Base-by-base conservation (phyloP, 345 rosid species). In the Camelina hispida region DNA sequence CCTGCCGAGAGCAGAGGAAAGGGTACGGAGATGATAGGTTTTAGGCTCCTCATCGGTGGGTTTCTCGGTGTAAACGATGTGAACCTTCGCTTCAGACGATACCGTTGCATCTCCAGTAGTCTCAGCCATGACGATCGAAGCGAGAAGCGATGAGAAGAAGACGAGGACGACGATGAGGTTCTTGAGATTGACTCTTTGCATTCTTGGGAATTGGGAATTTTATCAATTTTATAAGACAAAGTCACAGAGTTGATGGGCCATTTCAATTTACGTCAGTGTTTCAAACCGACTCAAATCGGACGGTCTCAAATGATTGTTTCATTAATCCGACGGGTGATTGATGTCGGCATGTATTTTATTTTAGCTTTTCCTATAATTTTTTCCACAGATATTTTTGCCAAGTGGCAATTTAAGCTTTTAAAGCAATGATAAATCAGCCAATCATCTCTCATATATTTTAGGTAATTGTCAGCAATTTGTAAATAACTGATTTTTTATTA, bases 1-100 rank as follows among this genome's bases (percentile, higher is more conserved):
- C 98, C 93, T 89, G 82, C 96, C 97, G 59, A 90, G 87, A 78
- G 79, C 90, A 54, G 91, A 76, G 74, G 93, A 12, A 62, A 95
- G 97, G 73, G 89, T 84, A 72, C 90, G 87, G 80, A 92, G 68
- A 78, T 90, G 92, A 76, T 77, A 83, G 25, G 81, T 74, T 74
- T 87, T 86, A 11, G 93, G 89, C 71, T 89, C 87, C 67, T 84
- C 91, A 57, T 81, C 78, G 77, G 77, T 72, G 1, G 96, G 93
- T 79, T 59, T 83, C 81, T 88, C 91, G 25, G 89, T 91, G 90
- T 90, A 90, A 64, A 94, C 73, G 81, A 94, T 90, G 72, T 94
- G 93, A 62, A 89, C 96, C 32, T 88, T 79, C 1, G 91, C 43
- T 46, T 61, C 25, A 2, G 91, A 63, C 1, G 66, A 42, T 14